A percentile compares a stretch with the other conserved stretches of the same genome.
Conservation (phyloP, 257 asterid species). For the Solanum corneliomulleri region DNA sequence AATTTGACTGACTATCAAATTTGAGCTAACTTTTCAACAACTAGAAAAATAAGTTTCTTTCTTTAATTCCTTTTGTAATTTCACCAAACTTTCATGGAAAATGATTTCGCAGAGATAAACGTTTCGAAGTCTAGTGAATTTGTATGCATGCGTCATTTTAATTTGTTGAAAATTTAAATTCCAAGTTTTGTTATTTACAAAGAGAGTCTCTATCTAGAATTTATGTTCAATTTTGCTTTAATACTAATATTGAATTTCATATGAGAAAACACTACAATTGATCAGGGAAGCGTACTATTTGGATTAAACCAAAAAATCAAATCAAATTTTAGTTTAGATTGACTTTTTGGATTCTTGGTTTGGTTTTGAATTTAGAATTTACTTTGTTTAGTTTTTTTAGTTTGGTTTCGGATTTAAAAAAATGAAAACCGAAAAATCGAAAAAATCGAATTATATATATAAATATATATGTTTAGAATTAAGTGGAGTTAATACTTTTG, state of each 20-base stretch:
- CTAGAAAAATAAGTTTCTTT: neutral
- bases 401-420: no score
- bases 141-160: neutral
- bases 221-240: neutral
- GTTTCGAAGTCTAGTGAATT: neutral
- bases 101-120: neutral
- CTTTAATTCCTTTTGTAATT: neutral
- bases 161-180: neutral
- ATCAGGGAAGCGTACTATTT: neutral
- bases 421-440: no score
- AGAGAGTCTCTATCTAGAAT: neutral
- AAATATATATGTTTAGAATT: no score
- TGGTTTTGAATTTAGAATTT: no score
- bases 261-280: neutral
- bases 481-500: no score
- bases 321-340: no score
- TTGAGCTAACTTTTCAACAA: neutral
- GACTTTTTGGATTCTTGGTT: no score
- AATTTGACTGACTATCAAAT: neutral
- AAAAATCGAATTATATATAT: no score
- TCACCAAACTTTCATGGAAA: neutral
- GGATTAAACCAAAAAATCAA: no score
- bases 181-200: neutral
- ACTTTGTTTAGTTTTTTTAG: no score
- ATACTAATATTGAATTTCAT: neutral